Percentiles rank a stretch among this genome's conserved stretches.
Conservation (phyloP, 2,329 filamentous ascomycete species). For the Exserohilum turcica region DNA sequence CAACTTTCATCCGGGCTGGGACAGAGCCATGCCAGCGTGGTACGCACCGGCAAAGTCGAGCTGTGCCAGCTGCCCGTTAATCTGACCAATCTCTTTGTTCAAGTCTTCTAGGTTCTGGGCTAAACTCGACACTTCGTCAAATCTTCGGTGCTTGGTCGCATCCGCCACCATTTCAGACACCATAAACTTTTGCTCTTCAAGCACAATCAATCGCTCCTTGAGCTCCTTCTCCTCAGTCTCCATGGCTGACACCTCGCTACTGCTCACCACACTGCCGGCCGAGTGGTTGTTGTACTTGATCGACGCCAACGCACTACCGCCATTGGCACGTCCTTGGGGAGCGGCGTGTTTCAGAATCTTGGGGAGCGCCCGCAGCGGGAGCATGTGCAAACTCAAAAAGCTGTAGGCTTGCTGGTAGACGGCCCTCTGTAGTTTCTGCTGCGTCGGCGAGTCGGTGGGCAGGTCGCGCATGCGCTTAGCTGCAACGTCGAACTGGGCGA, state of each 20-base stretch:
- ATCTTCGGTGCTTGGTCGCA: constrained; percentile 75
- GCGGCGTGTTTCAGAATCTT: constrained; percentile 61
- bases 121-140: constrained; percentile 84
- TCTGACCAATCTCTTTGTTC: constrained; percentile 72
- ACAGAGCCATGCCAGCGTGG: constrained; percentile 34
- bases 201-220: constrained; percentile 76
- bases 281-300: constrained; percentile 64
- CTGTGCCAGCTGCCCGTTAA: constrained; percentile 67
- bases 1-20: constrained; percentile 28
- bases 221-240: constrained; percentile 85
- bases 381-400: constrained; percentile 89
- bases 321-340: constrained; percentile 53
- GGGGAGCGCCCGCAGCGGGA: constrained; percentile 69
- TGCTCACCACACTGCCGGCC: constrained; percentile 60
- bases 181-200: constrained; percentile 91
- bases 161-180: constrained; percentile 83
- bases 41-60: constrained; percentile 67
- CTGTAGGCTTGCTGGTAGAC: constrained; percentile 81
- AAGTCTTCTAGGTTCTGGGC: constrained; percentile 82
- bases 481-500: constrained; percentile 83
- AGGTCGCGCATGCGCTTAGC: constrained; percentile 82
- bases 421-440: constrained; percentile 76
- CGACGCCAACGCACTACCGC: constrained; percentile 57
- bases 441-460: constrained; percentile 71
- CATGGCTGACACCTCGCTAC: constrained; percentile 66